phyloP scores from a whole-genome alignment of 352 stramenopile genomes.

The Thraustotheca clavata region DNA sequence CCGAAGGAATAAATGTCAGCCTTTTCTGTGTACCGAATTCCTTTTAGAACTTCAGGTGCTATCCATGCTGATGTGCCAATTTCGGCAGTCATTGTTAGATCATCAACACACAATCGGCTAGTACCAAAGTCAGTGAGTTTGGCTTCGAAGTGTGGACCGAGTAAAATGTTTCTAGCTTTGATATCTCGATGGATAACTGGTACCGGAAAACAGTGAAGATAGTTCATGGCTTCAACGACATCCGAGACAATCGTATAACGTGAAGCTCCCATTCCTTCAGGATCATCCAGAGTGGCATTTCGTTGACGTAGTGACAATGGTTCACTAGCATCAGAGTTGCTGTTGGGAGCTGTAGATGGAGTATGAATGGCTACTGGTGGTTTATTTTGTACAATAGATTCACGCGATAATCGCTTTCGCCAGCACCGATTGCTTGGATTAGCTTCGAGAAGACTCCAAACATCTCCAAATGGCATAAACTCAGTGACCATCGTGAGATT shows the following conservation, averaged over 20 bases:
- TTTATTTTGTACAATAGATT: background rate
- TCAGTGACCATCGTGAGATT: slow-evolving; percentile 30
- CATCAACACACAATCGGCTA: slow-evolving; percentile 24
- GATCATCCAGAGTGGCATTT: background rate
- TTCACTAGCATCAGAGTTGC: background rate
- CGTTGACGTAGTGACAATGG: background rate
- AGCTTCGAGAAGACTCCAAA: slow-evolving; percentile 5
- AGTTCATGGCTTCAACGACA: slow-evolving; percentile 26
- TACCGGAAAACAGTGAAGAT: slow-evolving; percentile 23
- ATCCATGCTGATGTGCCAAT: slow-evolving; percentile 75
- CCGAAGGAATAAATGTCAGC: slow-evolving; percentile 9
- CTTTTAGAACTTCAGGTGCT: slow-evolving; percentile 36
- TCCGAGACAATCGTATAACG: slow-evolving; percentile 32
- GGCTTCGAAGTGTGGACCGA: slow-evolving; percentile 47
- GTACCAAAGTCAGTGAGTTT: slow-evolving; percentile 80
- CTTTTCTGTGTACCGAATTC: slow-evolving; percentile 1
- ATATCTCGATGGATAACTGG: slow-evolving; percentile 43
- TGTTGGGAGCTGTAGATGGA: background rate
- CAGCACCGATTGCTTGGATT: background rate
- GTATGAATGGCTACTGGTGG: background rate
- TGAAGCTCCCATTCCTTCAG: background rate
- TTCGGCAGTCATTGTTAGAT: slow-evolving; percentile 34
- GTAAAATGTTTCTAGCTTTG: slow-evolving; percentile 67
- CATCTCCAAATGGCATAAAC: slow-evolving; percentile 19
- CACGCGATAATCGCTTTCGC: background rate